phyloP scores from a whole-genome alignment of 2,329 filamentous ascomycete species.

The Exophiala sp. region DNA sequence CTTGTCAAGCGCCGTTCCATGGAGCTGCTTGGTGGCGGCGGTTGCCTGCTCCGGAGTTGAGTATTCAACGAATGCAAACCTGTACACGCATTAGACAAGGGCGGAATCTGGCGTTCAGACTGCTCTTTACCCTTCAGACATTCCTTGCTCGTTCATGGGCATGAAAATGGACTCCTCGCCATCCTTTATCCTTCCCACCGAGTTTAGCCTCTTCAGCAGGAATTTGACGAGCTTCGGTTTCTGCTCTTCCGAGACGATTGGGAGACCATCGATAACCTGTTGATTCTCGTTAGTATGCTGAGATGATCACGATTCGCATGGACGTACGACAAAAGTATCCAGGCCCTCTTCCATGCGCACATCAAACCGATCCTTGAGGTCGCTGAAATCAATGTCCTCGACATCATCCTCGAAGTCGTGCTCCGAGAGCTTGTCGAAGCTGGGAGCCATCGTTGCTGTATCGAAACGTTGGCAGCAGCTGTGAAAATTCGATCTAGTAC shows the following conservation, averaged over 20 bases:
- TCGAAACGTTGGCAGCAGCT: not conserved
- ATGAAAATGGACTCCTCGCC: conserved; percentile 86
- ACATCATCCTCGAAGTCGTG: conserved; percentile 87
- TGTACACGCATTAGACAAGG: conserved; percentile 35
- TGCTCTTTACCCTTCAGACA: conserved; percentile 68
- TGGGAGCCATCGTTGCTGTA: conserved; percentile 72
- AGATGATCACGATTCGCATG: not conserved
- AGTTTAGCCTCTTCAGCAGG: conserved; percentile 83
- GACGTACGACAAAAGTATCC: conserved; percentile 70
- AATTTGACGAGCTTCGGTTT: conserved; percentile 95
- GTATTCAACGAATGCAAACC: conserved; percentile 96
- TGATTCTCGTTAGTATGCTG: conserved; percentile 7
- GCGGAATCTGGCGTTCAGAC: no score
- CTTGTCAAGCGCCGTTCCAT: conserved; percentile 86
- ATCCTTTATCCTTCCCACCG: conserved; percentile 63
- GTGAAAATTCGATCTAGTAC: not conserved
- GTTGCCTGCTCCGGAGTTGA: conserved; percentile 82
- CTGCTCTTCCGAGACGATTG: conserved; percentile 80
- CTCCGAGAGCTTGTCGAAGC: conserved; percentile 87
- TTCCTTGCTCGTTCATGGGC: conserved; percentile 82
- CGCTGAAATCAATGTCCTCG: conserved; percentile 87
- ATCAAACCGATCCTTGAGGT: conserved; percentile 89
- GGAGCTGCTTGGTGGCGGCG: conserved; percentile 80
- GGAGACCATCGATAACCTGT: conserved; percentile 86
- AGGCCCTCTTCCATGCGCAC: conserved; percentile 93